A percentile compares a stretch with the other conserved stretches of the same genome.
phyloP scores from a whole-genome alignment of 495 filamentous ascomycete species.

The Neurospora sp. region DNA sequence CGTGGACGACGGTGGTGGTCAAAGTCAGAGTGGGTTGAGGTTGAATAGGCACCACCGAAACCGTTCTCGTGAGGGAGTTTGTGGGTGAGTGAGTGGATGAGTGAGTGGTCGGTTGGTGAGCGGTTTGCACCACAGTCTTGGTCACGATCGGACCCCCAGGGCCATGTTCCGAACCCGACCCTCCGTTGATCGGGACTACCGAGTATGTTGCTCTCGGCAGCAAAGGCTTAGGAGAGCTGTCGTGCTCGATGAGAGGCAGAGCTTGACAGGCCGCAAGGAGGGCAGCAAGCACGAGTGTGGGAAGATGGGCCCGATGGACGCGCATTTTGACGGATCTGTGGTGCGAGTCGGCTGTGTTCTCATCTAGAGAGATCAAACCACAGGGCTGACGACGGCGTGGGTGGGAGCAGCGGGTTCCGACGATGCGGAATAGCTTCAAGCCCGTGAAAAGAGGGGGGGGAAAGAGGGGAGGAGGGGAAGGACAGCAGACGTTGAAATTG shows the following conservation, averaged over 20 bases:
- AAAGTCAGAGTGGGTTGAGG: conserved; percentile 4
- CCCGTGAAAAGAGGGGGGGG: not conserved
- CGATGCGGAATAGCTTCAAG: not conserved
- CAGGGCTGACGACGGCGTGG: not conserved
- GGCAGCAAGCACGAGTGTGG: conserved; percentile 1
- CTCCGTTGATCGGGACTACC: conserved; percentile 21
- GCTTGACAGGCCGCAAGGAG: conserved; percentile 5
- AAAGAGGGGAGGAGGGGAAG: not conserved
- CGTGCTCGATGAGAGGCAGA: conserved; percentile 10
- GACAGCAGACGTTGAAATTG: not conserved
- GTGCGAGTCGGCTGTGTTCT: not conserved
- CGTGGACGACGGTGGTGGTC: conserved; percentile 5
- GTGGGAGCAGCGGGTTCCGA: not conserved
- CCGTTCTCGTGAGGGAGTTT: not conserved
- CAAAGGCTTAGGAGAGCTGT: not conserved
- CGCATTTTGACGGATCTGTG: conserved; percentile 8
- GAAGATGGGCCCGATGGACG: conserved; percentile 1
- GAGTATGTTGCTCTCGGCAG: conserved; percentile 20
- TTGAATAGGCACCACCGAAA: conserved; percentile 9
- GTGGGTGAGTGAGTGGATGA: not conserved
- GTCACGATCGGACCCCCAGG: conserved; percentile 2
- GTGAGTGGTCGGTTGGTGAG: not conserved
- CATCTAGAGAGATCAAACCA: not conserved
- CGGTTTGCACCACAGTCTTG: conserved; percentile 12
- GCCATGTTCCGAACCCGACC: conserved; percentile 4